Percentiles rank a stretch among this genome's conserved stretches.
Conservation (phyloP, 257 asterid species). For the Forsythia viridissima region DNA sequence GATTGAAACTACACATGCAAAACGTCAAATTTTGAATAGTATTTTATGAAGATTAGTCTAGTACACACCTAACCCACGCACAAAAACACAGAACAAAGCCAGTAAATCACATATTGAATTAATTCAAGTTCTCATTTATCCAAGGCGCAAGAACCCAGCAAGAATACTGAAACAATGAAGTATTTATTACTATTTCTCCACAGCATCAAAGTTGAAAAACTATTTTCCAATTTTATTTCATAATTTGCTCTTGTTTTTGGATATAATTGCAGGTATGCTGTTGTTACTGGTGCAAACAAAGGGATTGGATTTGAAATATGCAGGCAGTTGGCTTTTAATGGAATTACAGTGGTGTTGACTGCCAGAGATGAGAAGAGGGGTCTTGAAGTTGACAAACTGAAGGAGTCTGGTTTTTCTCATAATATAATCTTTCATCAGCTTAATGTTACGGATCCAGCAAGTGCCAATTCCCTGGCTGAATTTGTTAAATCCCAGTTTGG, state of each 20-base stretch:
- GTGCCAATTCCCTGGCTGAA: slow-evolving; percentile 39
- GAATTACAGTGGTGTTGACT: slow-evolving; percentile 48
- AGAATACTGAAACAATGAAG: not conserved
- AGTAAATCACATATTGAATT: not conserved
- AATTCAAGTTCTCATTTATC: not conserved
- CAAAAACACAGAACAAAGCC: not conserved
- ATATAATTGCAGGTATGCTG: slow-evolving; percentile 35
- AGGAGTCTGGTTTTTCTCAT: slow-evolving; percentile 20
- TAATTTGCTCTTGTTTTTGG: not conserved
- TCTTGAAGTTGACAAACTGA: slow-evolving; percentile 46
- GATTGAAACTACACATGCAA: no score
- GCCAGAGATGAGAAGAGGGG: slow-evolving; percentile 59
- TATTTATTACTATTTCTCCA: not conserved
- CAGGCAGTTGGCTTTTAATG: slow-evolving; percentile 49
- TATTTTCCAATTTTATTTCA: not conserved
- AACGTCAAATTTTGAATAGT: no score
- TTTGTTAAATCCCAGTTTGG: slow-evolving; percentile 39
- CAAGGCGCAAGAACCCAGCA: not conserved
- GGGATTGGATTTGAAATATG: slow-evolving; percentile 63
- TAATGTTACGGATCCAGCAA: slow-evolving; percentile 38
- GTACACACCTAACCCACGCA: no score
- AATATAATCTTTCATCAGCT: slow-evolving; percentile 53
- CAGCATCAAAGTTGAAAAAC: not conserved
- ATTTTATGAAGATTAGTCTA: no score
- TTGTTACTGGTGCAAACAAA: slow-evolving; percentile 60